phyloP scores from a whole-genome alignment of 768 basidiomycete species.

The Agrocybe pediades region DNA sequence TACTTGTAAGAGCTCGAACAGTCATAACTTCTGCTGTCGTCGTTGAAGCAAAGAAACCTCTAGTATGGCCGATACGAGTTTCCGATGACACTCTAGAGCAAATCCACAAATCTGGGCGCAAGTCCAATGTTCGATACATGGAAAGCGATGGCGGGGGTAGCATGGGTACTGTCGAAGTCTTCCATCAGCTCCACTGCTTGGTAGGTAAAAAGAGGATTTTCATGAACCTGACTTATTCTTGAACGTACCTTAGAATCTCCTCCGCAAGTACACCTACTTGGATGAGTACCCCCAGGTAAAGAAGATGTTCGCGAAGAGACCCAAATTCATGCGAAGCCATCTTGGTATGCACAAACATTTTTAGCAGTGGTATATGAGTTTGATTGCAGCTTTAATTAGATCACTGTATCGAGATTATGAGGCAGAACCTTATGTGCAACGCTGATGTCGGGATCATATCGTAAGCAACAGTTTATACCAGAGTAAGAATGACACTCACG shows the following conservation, averaged over 20 bases:
- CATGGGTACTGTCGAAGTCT: conserved; percentile 5
- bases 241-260: not conserved
- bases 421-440: conserved; percentile 5
- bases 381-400: not conserved
- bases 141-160: conserved; percentile 7
- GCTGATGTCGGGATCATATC: conserved; percentile 6
- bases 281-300: not conserved
- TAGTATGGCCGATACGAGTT: not conserved
- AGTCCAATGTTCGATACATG: conserved; percentile 4
- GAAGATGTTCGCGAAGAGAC: not conserved
- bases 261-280: conserved; percentile 1
- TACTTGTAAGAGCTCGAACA: not conserved
- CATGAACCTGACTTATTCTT: not conserved
- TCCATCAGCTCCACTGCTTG: conserved; percentile 8
- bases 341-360: not conserved
- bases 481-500: not conserved
- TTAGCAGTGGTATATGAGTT: not conserved
- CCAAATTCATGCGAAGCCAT: conserved; percentile 2
- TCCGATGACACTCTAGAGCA: not conserved
- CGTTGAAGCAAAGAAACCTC: not conserved
- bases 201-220: not conserved
- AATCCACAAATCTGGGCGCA: not conserved
- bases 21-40: not conserved
- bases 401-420: conserved; percentile 7
- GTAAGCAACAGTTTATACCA: not conserved